Evolutionary conservation across 169 alveolate genomes (phyloP).

Genomic region (Toxoplasma gondii): DNA sequence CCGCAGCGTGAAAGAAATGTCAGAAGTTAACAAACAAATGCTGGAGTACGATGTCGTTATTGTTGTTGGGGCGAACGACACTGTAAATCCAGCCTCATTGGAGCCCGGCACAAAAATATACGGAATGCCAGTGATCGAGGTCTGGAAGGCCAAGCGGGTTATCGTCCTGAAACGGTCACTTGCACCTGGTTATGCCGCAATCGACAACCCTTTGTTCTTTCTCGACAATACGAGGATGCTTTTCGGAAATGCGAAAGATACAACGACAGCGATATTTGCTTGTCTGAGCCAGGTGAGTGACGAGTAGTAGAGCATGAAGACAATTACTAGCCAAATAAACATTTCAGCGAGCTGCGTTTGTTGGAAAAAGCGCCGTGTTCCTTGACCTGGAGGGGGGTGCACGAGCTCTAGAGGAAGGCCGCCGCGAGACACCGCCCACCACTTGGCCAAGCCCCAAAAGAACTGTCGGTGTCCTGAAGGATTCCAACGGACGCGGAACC

Average conservation of each 20-base stretch:
- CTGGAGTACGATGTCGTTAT: constrained; percentile 85
- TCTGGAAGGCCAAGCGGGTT: constrained; percentile 91
- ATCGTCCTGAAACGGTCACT: constrained; percentile 91
- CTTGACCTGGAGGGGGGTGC: constrained; percentile 7
- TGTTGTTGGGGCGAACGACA: constrained; percentile 96
- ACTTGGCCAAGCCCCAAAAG: constrained; percentile 57
- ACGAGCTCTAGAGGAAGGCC: not conserved
- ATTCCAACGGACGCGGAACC: constrained; percentile 40
- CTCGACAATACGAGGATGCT: constrained; percentile 87
- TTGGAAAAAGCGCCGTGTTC: not conserved
- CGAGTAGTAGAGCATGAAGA: not conserved
- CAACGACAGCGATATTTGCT: constrained; percentile 77
- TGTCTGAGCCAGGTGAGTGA: constrained; percentile 42
- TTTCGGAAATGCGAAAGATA: constrained; percentile 90
- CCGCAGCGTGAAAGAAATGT: constrained; percentile 93
- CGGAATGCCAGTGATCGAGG: constrained; percentile 97
- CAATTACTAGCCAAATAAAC: not conserved
- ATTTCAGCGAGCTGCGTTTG: constrained; percentile 27
- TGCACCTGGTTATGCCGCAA: constrained; percentile 95
- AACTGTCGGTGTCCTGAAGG: constrained; percentile 60
- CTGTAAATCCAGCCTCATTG: constrained; percentile 92
- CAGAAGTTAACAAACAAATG: constrained; percentile 88
- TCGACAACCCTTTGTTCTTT: constrained; percentile 93
- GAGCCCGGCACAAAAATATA: constrained; percentile 89
- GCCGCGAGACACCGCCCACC: not conserved